Percentiles rank a stretch among this genome's conserved stretches.
Conservation (phyloP, 305 asterid species). For the Euphrasia arctica region DNA sequence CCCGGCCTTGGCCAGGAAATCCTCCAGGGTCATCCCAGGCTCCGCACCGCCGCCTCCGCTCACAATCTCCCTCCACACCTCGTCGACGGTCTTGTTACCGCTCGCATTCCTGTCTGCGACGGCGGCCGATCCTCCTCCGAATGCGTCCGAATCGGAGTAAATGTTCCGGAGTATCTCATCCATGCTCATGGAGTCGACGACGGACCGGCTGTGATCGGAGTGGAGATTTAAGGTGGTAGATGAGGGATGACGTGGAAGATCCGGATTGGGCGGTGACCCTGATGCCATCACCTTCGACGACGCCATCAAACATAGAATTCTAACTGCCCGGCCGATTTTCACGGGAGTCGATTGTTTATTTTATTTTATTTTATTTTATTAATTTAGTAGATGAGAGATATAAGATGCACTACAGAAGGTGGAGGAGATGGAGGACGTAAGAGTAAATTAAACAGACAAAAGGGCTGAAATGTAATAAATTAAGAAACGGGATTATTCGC, state of each 20-base stretch:
- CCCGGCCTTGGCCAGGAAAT: conserved; percentile 79
- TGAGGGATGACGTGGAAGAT: conserved; percentile 66
- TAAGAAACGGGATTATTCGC: too few relatives aligned
- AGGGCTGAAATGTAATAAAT: too few relatives aligned
- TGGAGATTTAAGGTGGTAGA: conserved; percentile 31
- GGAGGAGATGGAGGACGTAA: too few relatives aligned
- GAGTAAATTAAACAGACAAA: too few relatives aligned
- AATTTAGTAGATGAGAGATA: too few relatives aligned
- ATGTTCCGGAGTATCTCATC: conserved; percentile 72
- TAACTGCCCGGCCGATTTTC: conserved; percentile 11
- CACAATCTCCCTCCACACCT: conserved; percentile 65
- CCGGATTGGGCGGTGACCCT: conserved; percentile 88
- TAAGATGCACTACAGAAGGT: too few relatives aligned
- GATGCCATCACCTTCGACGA: conserved; percentile 88
- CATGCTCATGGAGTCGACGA: conserved; percentile 70
- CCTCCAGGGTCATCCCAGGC: conserved; percentile 84
- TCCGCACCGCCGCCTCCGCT: conserved; percentile 33
- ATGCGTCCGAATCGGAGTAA: conserved; percentile 55
- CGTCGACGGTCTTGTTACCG: conserved; percentile 43
- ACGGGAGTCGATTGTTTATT: not conserved
- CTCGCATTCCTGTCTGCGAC: conserved; percentile 26
- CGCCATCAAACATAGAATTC: conserved; percentile 5
- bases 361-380: not conserved
- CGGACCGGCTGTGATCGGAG: conserved; percentile 43
- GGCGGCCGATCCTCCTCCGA: conserved; percentile 25